Conservation (phyloP, 495 filamentous ascomycete species). For the Tuber calosporum region DNA sequence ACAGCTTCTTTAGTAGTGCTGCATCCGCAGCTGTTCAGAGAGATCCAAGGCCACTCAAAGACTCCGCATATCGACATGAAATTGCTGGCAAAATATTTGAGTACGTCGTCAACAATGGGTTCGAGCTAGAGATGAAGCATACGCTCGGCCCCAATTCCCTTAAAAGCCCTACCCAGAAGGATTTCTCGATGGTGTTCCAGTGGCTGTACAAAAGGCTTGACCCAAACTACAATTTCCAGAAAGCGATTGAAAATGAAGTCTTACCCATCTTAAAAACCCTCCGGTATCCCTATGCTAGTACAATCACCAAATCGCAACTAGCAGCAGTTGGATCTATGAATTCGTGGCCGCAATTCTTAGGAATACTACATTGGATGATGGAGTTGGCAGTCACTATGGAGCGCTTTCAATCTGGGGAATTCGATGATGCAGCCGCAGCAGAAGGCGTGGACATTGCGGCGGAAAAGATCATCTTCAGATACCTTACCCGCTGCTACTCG, state of each 20-base stretch:
- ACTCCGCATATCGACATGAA: constrained; percentile 66
- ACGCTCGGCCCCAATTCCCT: constrained; percentile 77
- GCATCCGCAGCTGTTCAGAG: constrained; percentile 67
- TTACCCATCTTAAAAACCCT: constrained; percentile 83
- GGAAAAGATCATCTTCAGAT: constrained; percentile 88
- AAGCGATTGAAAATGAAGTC: constrained; percentile 77
- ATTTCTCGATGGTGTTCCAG: constrained; percentile 94
- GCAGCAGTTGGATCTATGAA: constrained; percentile 90
- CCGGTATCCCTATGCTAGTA: constrained; percentile 87
- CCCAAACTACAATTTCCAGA: constrained; percentile 75
- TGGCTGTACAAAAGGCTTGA: constrained; percentile 96
- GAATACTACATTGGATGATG: constrained; percentile 98
- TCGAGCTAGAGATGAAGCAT: constrained; percentile 96
- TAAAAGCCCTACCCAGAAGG: constrained; percentile 92
- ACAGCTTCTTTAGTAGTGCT: constrained; percentile 81
- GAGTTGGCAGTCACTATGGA: constrained; percentile 89
- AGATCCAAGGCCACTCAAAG: constrained; percentile 83
- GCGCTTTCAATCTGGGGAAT: constrained; percentile 61
- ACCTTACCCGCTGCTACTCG: constrained; percentile 77
- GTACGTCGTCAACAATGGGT: constrained; percentile 81
- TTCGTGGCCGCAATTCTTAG: constrained; percentile 80
- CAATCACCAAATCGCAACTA: constrained; percentile 90
- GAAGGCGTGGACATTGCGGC: constrained; percentile 76
- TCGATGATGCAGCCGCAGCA: constrained; percentile 69
- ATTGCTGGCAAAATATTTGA: constrained; percentile 87